Evolutionary conservation across 2,329 filamentous ascomycete species (phyloP).

Genomic region (Orbilia oligospora): DNA sequence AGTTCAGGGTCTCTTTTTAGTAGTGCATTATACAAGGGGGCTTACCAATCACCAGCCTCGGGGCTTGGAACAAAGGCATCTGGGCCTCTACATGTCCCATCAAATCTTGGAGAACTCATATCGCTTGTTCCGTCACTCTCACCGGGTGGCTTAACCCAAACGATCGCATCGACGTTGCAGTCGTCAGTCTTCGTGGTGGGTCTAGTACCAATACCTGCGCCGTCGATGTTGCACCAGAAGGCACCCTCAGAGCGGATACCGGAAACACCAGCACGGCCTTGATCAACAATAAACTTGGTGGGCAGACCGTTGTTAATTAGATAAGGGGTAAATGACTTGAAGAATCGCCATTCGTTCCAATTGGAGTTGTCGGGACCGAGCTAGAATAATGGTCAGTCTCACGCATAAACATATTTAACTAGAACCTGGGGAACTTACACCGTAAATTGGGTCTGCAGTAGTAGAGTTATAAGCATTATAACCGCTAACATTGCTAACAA

Average conservation of each 20-base stretch:
- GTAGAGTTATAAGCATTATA: slow-evolving; percentile 70
- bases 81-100: slow-evolving; percentile 71
- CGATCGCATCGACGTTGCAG: slow-evolving; percentile 75
- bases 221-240: slow-evolving; percentile 78
- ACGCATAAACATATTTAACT: not conserved
- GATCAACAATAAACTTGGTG: slow-evolving; percentile 72
- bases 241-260: slow-evolving; percentile 72
- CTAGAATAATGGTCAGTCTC: slow-evolving; percentile 66
- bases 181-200: slow-evolving; percentile 76
- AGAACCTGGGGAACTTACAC: slow-evolving; percentile 28
- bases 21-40: not conserved
- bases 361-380: slow-evolving; percentile 69
- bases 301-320: slow-evolving; percentile 70
- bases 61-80: slow-evolving; percentile 76
- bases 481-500: slow-evolving; percentile 74
- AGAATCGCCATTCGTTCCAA: slow-evolving; percentile 72
- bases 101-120: slow-evolving; percentile 70
- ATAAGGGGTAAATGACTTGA: slow-evolving; percentile 71
- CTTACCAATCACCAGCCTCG: slow-evolving; percentile 78
- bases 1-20: not conserved
- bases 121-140: slow-evolving; percentile 71
- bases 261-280: slow-evolving; percentile 61
- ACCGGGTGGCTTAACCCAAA: slow-evolving; percentile 79
- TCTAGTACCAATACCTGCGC: slow-evolving; percentile 76
- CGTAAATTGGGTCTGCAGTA: slow-evolving; percentile 64